Base-by-base conservation (phyloP, 2,329 filamentous ascomycete species). In the Pseudonectria buxi region DNA sequence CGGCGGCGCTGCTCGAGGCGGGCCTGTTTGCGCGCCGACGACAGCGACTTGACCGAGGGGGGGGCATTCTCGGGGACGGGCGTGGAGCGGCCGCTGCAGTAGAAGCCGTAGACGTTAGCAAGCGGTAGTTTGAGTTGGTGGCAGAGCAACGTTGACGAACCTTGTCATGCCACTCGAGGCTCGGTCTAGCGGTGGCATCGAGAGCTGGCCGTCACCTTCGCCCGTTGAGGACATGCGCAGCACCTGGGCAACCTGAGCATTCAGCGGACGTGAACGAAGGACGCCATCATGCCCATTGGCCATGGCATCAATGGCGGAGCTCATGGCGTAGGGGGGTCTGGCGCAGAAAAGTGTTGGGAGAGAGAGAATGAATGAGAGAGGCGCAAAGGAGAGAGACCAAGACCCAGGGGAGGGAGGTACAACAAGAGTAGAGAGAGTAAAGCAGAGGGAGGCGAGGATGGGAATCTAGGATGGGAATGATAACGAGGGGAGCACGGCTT, bases 31-130 rank as follows among this genome's bases (percentile, higher is more conserved):
- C 89, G 81, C 14, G 84, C 89, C 11, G 79, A 82, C 28, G 87
- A 94, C 43, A 95, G 82, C 26, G 83, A 88, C 50, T 90, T 84
- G 38, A 83, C 79, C 1, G 90, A 96, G 2, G 89, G 90, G n/a
- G 86, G 92, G 10, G 92, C 92, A 72, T 96, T 89, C 51, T 81
- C 74, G 35, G 90, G 80, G 31, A 95, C 64, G 28, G 89, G 88
- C 4, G 89, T 95, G 11, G 86, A 88, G 39, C 77, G 76, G 40
- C 87, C 86, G 63, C 87, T 94, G 49, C 1, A 12, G 14, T 12
- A n/a, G 30, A 14, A 29, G 15, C 37, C 44, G 35, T 22, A 33
- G 24, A 15, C 5, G 28, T 26, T 4, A 4, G 15, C 24, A 15
- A 16, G 28, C 25, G 11, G 10, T 4, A 24, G 28, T 14, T 12